Percentiles rank a stretch among this genome's conserved stretches.
phyloP scores from a whole-genome alignment of 2,329 filamentous ascomycete genomes.

The Alternaria gansuensis region DNA sequence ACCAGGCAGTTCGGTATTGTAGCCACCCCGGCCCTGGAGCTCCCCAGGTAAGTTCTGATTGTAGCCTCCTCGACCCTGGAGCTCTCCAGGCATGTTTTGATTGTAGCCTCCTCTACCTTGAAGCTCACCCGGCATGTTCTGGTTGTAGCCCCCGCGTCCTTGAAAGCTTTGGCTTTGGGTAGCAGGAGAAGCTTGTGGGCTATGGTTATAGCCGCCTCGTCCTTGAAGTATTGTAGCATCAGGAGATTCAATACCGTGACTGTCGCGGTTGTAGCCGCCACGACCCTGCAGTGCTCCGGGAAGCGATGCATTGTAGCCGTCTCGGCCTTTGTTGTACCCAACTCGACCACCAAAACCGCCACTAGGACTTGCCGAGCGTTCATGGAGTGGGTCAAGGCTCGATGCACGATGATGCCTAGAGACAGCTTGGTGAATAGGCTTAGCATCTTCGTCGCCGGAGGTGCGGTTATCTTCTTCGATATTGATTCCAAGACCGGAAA shows the following conservation, averaged over 20 bases:
- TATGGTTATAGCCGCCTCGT: conserved; percentile 28
- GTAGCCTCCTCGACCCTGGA: conserved; percentile 46
- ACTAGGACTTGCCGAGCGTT: conserved; percentile 46
- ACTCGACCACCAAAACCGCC: conserved; percentile 45
- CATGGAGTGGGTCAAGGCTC: conserved; percentile 40
- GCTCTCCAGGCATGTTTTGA: conserved; percentile 42
- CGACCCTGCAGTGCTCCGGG: conserved; percentile 44
- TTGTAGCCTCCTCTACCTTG: conserved; percentile 48
- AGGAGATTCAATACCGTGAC: conserved; percentile 27
- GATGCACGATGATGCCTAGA: conserved; percentile 42
- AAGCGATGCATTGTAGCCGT: conserved; percentile 48
- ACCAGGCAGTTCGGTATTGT: conserved; percentile 42
- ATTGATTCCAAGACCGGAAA: conserved; percentile 48
- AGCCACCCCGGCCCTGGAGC: conserved; percentile 45
- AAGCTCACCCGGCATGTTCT: conserved; percentile 37
- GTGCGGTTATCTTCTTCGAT: conserved; percentile 44
- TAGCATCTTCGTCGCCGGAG: conserved; percentile 43
- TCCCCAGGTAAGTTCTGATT: conserved; percentile 39
- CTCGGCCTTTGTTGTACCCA: conserved; percentile 48
- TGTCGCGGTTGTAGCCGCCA: conserved; percentile 42
- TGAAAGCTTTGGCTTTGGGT: conserved; percentile 33
- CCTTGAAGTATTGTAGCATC: conserved; percentile 35
- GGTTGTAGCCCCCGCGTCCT: conserved; percentile 45
- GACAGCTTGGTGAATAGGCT: conserved; percentile 40
- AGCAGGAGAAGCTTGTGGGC: conserved; percentile 30